Evolutionary conservation across 2,329 filamentous ascomycete genomes (phyloP), one percentile per base, ranked within the genome.

Genomic region (Venturia pyrina): DNA sequence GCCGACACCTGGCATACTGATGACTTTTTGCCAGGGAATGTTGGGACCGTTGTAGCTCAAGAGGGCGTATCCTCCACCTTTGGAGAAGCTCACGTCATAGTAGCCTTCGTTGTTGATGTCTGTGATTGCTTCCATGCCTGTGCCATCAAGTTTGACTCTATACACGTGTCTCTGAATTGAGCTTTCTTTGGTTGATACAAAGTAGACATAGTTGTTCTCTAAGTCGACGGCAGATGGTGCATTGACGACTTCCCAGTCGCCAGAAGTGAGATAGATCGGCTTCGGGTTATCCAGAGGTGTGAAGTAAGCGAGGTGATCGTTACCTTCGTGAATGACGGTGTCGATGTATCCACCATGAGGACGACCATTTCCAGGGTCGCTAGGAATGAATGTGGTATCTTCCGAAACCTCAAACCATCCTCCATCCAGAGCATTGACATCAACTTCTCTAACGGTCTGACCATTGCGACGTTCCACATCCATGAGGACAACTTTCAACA

Each of bases 351-450:
- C 95, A 75, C 97, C 92, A 5, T 93, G 77, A 1, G 85, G 81
- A 28, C 93, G 87, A 17, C 90, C 90, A 68, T 90, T 91, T 13
- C 78, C 75, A 28, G 89, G 84, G 74, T 97, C 91, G 3, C 91
- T 90, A 1, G 95, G 95, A 66, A 99, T 88, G 73, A 89, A 98
- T 17, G 81, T 87, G 3, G 93, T 96, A 53, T 88, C 85, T 71
- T 96, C 89, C 0, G 91, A 91, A 53, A 96, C 91, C 77, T 99
- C 95, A 71, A 97, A 93, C 95, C 95, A 99, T 43, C 95, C 96
- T 28, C 93, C 93, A 74, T 99, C 95, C n/a, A 97, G 81, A 66
- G 88, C 83, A 69, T 87, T 85, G 62, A 97, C 86, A 75, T 99
- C 87, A 62, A 90, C 84, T 24, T 87, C 89, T 69, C 93, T 84